Evolutionary conservation across 768 basidiomycete species (phyloP).

Genomic region (Podaxis rugospora): DNA sequence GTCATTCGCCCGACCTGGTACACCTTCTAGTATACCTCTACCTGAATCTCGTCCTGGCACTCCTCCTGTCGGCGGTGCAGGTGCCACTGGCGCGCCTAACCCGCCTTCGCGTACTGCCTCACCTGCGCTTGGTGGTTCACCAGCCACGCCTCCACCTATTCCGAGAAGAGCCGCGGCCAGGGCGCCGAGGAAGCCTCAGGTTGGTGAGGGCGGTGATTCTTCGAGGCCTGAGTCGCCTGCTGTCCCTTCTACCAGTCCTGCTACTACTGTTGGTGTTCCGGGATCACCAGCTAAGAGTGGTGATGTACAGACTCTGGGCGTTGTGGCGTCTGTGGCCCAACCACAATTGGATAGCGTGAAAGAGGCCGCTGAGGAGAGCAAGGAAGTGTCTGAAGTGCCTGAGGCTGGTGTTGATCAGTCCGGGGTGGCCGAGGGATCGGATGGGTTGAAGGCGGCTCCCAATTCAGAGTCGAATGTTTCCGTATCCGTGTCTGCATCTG

Average conservation of each 20-base stretch:
- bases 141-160: conserved; percentile 45
- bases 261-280: background rate
- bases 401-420: background rate
- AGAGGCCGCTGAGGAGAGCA: conserved; percentile 2
- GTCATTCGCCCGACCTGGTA: conserved; percentile 15
- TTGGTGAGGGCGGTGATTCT: conserved; percentile 12
- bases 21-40: conserved; percentile 34
- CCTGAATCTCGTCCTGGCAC: conserved; percentile 43
- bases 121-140: conserved; percentile 26
- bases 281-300: background rate
- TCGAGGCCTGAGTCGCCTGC: conserved; percentile 26
- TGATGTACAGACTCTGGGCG: background rate
- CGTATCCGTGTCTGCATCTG: background rate
- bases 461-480: background rate
- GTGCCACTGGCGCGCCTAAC: conserved; percentile 3
- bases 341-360: background rate
- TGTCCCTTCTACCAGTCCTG: conserved; percentile 7
- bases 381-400: background rate
- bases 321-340: background rate
- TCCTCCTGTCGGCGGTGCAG: conserved; percentile 17
- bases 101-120: conserved; percentile 30
- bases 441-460: background rate
- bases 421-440: background rate
- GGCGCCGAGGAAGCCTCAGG: conserved; percentile 26
- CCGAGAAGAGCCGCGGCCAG: conserved; percentile 64